Evolutionary conservation across 495 filamentous ascomycete genomes (phyloP).

Genomic region (Aspergillus nanangensis): DNA sequence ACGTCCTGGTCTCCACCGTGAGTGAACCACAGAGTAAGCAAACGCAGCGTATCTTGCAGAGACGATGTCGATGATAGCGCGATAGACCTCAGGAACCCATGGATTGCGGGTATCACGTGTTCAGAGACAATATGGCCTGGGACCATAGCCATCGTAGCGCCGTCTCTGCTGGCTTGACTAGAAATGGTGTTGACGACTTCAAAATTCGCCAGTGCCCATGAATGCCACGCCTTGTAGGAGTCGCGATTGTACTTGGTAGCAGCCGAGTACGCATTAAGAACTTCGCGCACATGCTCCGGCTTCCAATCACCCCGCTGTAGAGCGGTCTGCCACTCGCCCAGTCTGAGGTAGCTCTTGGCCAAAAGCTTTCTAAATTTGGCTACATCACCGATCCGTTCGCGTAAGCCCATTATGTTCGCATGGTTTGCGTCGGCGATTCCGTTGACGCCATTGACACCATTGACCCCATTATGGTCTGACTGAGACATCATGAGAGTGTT

Average conservation of each 20-base stretch:
- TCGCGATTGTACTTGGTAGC: constrained; percentile 87
- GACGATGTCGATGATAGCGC: constrained; percentile 86
- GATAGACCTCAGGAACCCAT: constrained; percentile 95
- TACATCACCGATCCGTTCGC: constrained; percentile 39
- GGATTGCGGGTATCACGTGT: constrained; percentile 89
- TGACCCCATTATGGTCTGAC: constrained; percentile 36
- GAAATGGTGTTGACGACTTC: constrained; percentile 85
- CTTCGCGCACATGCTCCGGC: constrained; percentile 59
- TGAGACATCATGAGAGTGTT: constrained; percentile 49
- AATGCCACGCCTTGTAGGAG: constrained; percentile 99
- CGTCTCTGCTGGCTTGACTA: constrained; percentile 55
- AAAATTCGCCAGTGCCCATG: constrained; percentile 98
- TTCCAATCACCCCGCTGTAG: constrained; percentile 84
- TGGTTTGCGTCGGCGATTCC: constrained; percentile 45
- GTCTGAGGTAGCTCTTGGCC: constrained; percentile 90
- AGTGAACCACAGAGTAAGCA: constrained; percentile 94
- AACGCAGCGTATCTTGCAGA: constrained; percentile 86
- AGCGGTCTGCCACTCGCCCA: constrained; percentile 90
- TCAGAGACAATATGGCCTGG: constrained; percentile 65
- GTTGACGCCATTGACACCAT: constrained; percentile 58
- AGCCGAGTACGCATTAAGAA: constrained; percentile 80
- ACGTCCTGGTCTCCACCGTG: constrained; percentile 88
- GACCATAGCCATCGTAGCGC: constrained; percentile 38
- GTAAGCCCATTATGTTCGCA: constrained; percentile 30
- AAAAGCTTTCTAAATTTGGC: constrained; percentile 63